Base-by-base conservation (phyloP, 192 early-diverging fungal species). In the Mycoemilia scoparia region DNA sequence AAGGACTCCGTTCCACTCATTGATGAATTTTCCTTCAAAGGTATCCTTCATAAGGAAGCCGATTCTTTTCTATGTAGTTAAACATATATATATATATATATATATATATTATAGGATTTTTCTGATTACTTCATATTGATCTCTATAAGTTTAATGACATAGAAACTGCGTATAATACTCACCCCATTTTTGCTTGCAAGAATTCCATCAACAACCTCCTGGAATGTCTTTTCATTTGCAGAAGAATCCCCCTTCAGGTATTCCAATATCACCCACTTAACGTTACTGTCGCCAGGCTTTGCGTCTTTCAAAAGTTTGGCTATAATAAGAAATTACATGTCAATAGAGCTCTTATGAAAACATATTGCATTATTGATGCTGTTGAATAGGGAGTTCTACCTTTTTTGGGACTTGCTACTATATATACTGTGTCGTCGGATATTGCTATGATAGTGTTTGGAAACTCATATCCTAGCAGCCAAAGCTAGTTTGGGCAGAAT, bases 391-490 rank as follows among this genome's bases (percentile, higher is more conserved):
- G 14, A 5, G 1, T 10, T 13, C 36, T 48, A 76, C 79, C 84
- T 60, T 87, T 93, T 43, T 79, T 87, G 27, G 50, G 57, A 38
- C 77, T 79, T 10, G 81, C 79, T 5, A 89, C 46, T 45, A 98
- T 66, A 13, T 76, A 69, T 12, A 86, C 45, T 45, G 77, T 81
- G 47, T 75, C 74, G 19, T 55, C 64, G 11, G 78, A 78, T 24
- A 90, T 60, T 21, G 88, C 34, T 12, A 86, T 69, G 15, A 90
- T 51, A 4, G 86, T 86, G 36, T 96, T 82, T 2, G 77, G 69
- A 39, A 91, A 82, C 49, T 95, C 90, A 41, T 87, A 82, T 24
- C 87, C 87, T 27, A 91, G 66, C 33, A 91, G 66, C 90, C 90
- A 98, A 29, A 71, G 74, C 73, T 97, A 47, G 11, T 11, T 3